phyloP scores from a whole-genome alignment of 768 basidiomycete species.

The Multifurca ochricompacta region DNA sequence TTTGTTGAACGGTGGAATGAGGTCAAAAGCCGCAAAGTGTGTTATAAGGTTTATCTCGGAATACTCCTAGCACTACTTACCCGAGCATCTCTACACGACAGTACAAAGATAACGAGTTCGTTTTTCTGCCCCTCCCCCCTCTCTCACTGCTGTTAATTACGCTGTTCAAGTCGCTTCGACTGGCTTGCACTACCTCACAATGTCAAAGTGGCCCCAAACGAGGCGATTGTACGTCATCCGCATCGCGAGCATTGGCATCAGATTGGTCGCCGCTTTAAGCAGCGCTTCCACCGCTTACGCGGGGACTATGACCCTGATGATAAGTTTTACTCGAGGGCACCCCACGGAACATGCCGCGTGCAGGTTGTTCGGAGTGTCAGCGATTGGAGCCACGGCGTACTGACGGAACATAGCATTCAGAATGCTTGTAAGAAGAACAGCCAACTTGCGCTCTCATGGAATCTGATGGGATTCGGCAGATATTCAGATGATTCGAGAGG shows the following conservation, averaged over 20 bases:
- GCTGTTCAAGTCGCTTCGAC: slow-evolving; percentile 36
- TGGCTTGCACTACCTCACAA: slow-evolving; percentile 81
- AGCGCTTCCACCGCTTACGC: slow-evolving; percentile 26
- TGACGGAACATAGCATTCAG: slow-evolving; percentile 87
- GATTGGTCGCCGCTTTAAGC: slow-evolving; percentile 23
- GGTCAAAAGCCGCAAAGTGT: slow-evolving; percentile 73
- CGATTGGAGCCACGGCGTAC: slow-evolving; percentile 92
- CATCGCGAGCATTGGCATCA: slow-evolving; percentile 54
- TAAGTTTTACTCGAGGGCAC: slow-evolving; percentile 32
- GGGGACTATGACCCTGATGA: slow-evolving; percentile 33
- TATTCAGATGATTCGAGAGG: slow-evolving; percentile 70
- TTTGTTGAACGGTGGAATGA: slow-evolving; percentile 92
- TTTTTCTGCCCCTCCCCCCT: slow-evolving; percentile 2
- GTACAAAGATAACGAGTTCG: slow-evolving; percentile 42
- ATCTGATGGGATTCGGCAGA: slow-evolving; percentile 35
- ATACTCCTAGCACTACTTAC: background rate
- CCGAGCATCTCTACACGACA: background rate
- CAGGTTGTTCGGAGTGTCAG: slow-evolving; percentile 81
- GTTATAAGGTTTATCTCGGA: background rate
- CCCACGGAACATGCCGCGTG: slow-evolving; percentile 52
- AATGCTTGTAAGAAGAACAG: slow-evolving; percentile 64
- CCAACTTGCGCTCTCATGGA: background rate
- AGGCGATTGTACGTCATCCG: slow-evolving; percentile 67
- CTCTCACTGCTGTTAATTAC: background rate
- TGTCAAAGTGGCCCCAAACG: slow-evolving; percentile 49